Base-by-base conservation (phyloP, 768 basidiomycete genomes). In the Wakefieldia striispora region DNA sequence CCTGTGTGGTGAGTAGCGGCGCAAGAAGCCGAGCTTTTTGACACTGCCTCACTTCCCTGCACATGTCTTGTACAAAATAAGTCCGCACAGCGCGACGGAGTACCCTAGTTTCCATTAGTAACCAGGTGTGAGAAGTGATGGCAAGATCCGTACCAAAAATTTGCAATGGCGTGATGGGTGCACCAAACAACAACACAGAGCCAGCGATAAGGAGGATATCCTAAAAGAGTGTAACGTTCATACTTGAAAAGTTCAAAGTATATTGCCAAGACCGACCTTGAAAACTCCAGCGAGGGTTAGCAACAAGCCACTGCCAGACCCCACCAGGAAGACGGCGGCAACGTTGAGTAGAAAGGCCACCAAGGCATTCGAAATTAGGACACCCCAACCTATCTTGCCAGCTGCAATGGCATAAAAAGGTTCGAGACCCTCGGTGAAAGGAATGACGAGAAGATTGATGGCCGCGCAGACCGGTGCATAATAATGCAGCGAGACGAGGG, bases 191-290 rank as follows among this genome's bases (percentile, higher is more conserved):
- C 46, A 93, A 65, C 27, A 97, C 93, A 1, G 92, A 95, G 39
- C 92, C 93, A 8, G 82, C 78, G 69, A 99, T 93, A 51, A 98
- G 83, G 23, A 99, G 80, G 55, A 98, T 97, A 66, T 98, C 95
- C 89, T 65, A 21, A 12, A 3, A 10, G 16, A 31, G 26, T 3
- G 10, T 9, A 68, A n/a, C n/a, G n/a, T 59, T 59, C 19, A 47
- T 33, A 29, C 33, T 6, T 33, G 14, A 16, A 33, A 6, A 33
- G 33, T 33, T 14, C 14, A 14, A 44, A 0, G 12, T 23, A 17
- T 19, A 23, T 45, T 8, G 27, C 23, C 1, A 14, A 23, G 38
- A 65, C 74, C 36, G 60, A 87, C 86, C 79, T 95, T 95, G 72
- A 94, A 86, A 21, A 97, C 94, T 14, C 95, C 95, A 3, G 95